A percentile compares a stretch with the other conserved stretches of the same genome.
These are phyloP conservation scores for Amanita muscaria DNA, from an alignment of 768 basidiomycete species.

Conservation along the genomic window DNA sequence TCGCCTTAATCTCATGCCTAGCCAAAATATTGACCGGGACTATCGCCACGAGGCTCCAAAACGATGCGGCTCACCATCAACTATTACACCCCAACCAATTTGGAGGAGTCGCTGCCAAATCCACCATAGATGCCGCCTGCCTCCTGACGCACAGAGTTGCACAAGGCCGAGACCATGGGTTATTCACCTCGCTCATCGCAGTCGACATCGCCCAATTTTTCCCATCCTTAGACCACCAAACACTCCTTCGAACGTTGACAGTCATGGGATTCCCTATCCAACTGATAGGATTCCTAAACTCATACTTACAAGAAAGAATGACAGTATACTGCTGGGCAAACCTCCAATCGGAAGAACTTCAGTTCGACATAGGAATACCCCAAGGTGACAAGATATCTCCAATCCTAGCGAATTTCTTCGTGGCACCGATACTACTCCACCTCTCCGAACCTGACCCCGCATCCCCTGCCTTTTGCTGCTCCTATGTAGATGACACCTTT, in stretches of 20 bases:
- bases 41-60: neutral
- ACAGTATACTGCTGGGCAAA: neutral
- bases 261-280: neutral
- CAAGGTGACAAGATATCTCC: neutral
- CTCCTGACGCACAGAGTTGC: neutral
- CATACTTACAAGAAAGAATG: neutral
- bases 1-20: neutral
- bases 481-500: neutral
- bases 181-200: neutral
- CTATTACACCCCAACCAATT: neutral
- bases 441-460: neutral
- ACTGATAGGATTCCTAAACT: neutral
- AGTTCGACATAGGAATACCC: neutral
- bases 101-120: neutral
- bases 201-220: neutral
- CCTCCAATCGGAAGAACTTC: neutral
- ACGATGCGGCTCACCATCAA: neutral
- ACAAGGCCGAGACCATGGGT: neutral
- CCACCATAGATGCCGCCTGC: neutral
- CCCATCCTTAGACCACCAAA: neutral
- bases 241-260: neutral
- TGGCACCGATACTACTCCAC: neutral
- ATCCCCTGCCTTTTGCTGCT: neutral
- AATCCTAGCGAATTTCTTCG: neutral
- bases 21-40: neutral